A percentile compares a stretch with the other conserved stretches of the same genome.
These are phyloP conservation scores for Acorus calamus DNA, from an alignment of 106 monocot genomes.

Conservation along the genomic window DNA sequence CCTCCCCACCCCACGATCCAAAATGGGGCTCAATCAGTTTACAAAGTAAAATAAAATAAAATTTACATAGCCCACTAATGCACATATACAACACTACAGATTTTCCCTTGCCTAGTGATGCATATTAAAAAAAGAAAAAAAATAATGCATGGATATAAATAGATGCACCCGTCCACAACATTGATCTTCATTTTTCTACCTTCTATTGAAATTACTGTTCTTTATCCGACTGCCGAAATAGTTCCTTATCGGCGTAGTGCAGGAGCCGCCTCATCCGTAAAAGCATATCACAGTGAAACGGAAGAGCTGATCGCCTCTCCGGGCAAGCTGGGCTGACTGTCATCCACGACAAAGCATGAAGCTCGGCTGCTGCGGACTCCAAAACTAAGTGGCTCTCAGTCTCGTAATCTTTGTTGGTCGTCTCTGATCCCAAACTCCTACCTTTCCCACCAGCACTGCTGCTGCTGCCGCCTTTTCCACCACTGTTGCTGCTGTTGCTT, in stretches of 20 bases:
- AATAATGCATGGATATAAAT: too few species aligned
- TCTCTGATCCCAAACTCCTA: constrained; percentile 33
- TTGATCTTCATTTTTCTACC: too few species aligned
- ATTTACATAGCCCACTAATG: too few species aligned
- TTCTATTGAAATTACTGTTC: too few species aligned
- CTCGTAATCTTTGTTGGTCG: constrained; percentile 34
- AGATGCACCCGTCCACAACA: too few species aligned
- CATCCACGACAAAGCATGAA: constrained; percentile 83
- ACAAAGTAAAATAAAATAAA: too few species aligned
- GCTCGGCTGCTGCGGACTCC: constrained; percentile 72
- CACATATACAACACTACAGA: too few species aligned
- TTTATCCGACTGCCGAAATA: constrained; percentile 7
- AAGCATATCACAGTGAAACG: constrained; percentile 82
- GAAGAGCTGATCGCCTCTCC: constrained; percentile 65
- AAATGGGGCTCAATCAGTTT: too few species aligned
- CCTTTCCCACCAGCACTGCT: constrained; percentile 28
- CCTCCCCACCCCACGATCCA: too few species aligned
- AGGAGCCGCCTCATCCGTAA: constrained; percentile 65
- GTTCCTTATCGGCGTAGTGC: constrained; percentile 65
- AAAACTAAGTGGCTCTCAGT: constrained; percentile 44
- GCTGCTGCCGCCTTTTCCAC: constrained; percentile 25
- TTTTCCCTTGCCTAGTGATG: too few species aligned
- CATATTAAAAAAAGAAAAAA: too few species aligned
- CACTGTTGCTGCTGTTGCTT: constrained; percentile 24
- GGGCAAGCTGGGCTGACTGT: constrained; percentile 65